Base-by-base conservation (phyloP, 2,329 filamentous ascomycete species). In the Chaetothyriales sp. region DNA sequence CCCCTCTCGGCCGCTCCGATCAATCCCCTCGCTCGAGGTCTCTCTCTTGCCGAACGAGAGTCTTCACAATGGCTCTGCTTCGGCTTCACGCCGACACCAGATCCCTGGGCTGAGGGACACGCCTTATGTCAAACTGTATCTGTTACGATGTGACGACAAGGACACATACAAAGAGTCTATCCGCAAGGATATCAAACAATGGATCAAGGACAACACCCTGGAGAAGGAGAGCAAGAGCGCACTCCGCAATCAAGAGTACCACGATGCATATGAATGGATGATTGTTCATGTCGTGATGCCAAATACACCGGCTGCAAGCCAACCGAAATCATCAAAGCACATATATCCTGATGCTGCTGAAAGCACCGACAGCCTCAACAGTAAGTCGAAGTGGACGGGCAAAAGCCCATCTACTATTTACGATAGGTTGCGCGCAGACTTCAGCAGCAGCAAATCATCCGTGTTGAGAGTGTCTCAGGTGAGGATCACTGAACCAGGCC, bases 201-300 rank as follows among this genome's bases (percentile, higher is more conserved):
- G 92, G 92, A 79, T 96, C 61, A 93, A 92, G 66, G 72, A 69
- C 52, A 76, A 73, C 49, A 54, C 49, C 6, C 32, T 49, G 9
- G 51, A 51, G 8, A 53, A 48, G 25, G 54, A 58, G 18, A 58
- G 57, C 19, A 62, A 65, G 51, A 60, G 60, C 25, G 64, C 70
- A 26, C 65, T 70, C 18, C 86, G 74, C 61, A 81, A 79, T 18
- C 83, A 88, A 62, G 90, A 95, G 63, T 92, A 93, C 55, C 92
- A 98, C 63, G 90, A 98, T 70, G 90, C 92, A 0, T 95, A 84
- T 59, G 92, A 98, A 66, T 96, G 89, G 85, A 73, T 98, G 57
- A 86, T 98, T 50, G 64, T 98, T 19, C 92, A 98, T 65, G 86
- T 98, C 22, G 85, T 95, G 10, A 73, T 94, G 18, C 89, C 90